Conservation (phyloP, 2,329 filamentous ascomycete genomes). For the Trichoderma pleuroti region DNA sequence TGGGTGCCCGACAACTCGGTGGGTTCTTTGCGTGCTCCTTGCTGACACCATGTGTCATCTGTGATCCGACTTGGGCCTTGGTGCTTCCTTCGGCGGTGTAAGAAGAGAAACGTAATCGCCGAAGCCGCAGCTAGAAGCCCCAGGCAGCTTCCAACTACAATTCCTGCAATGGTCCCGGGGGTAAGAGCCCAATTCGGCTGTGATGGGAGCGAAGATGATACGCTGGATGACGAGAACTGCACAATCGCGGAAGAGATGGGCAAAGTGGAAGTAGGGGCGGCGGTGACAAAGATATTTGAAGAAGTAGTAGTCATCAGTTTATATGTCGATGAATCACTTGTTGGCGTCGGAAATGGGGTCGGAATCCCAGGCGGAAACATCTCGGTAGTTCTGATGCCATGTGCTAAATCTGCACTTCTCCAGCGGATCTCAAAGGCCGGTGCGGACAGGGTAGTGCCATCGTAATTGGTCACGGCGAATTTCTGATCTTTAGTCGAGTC, state of each 20-base stretch:
- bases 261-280: not conserved
- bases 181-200: not conserved
- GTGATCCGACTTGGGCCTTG: not conserved
- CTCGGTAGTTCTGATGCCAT: not conserved
- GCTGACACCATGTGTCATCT: slow-evolving; percentile 15
- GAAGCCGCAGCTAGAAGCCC: slow-evolving; percentile 1
- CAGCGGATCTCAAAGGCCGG: slow-evolving; percentile 33
- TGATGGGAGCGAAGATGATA: not conserved
- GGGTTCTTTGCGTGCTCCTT: not conserved
- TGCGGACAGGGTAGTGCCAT: slow-evolving; percentile 25
- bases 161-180: slow-evolving; percentile 20
- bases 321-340: not conserved
- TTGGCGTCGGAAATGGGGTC: not conserved
- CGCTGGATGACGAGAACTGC: not conserved
- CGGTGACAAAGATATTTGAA: not conserved
- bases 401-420: slow-evolving; percentile 24
- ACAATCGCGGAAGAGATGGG: not conserved
- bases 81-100: not conserved
- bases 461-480: slow-evolving; percentile 24
- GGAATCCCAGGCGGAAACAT: not conserved
- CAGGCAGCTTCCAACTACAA: slow-evolving; percentile 20
- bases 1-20: not conserved
- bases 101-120: not conserved
- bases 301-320: not conserved
- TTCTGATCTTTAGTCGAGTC: slow-evolving; percentile 22